A percentile compares a stretch with the other conserved stretches of the same genome.
Evolutionary conservation across 108 stramenopile genomes (phyloP).

Genomic region (Nitzschia inconspicua): DNA sequence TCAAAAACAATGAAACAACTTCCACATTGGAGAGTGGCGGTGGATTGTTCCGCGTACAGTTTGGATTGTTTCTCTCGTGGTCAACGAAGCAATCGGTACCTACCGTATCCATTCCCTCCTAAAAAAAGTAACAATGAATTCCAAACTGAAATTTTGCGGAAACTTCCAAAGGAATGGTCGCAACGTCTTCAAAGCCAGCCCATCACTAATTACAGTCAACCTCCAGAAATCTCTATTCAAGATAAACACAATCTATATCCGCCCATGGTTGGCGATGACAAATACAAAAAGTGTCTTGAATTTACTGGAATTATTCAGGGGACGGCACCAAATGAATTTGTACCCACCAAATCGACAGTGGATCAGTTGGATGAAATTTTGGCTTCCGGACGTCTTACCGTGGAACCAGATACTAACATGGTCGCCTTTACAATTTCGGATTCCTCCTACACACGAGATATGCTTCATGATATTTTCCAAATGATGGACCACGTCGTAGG

Average conservation of each 20-base stretch:
- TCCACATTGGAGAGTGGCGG: constrained; percentile 7
- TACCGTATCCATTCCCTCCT: not conserved
- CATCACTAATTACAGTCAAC: too few species aligned
- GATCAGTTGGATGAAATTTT: not conserved
- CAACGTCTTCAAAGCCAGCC: not conserved
- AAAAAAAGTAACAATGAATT: too few species aligned
- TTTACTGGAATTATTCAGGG: not conserved
- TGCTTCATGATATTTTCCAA: constrained; percentile 41
- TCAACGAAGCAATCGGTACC: not conserved
- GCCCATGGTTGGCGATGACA: not conserved
- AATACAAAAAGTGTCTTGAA: not conserved
- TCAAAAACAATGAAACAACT: constrained; percentile 8
- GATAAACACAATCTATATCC: constrained; percentile 2
- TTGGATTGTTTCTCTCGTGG: not conserved
- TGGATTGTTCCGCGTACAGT: constrained; percentile 4
- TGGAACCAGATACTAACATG: constrained; percentile 21
- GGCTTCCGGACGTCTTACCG: not conserved
- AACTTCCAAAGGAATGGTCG: not conserved
- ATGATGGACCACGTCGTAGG: constrained; percentile 39
- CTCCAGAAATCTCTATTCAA: not conserved
- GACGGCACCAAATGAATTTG: too few species aligned
- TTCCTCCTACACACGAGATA: constrained; percentile 31
- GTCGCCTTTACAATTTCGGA: constrained; percentile 44
- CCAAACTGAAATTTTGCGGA: not conserved
- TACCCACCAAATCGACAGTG: not conserved